phyloP scores from a whole-genome alignment of 116 monocot genomes.

The Cymodocea nodosa region DNA sequence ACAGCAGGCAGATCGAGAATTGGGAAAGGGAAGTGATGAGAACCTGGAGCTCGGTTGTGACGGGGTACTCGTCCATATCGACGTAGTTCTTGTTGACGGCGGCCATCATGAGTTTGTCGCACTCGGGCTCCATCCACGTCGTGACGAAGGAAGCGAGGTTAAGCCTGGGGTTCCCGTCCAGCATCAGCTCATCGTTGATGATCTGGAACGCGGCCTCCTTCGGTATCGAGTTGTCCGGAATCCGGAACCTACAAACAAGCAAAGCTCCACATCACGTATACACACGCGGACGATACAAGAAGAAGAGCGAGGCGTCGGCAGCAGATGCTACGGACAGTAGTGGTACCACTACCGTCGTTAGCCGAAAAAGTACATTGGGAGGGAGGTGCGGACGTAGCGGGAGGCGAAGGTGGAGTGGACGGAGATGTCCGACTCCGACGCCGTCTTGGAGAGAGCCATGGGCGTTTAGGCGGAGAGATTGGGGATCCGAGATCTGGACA shows the following conservation, averaged over 20 bases:
- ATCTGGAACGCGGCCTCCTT: conserved; percentile 94
- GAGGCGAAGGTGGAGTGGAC: conserved; percentile 75
- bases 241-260: too few relatives aligned
- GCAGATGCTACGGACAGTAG: too few relatives aligned
- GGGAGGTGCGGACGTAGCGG: conserved; percentile 51
- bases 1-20: background rate
- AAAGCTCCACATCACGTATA: background rate
- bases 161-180: conserved; percentile 83
- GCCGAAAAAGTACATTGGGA: conserved; percentile 40
- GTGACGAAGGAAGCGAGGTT: conserved; percentile 93
- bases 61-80: conserved; percentile 97
- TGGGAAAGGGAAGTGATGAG: background rate
- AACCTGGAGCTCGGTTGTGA: conserved; percentile 94
- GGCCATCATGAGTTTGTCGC: conserved; percentile 85
- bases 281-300: too few relatives aligned
- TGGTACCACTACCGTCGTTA: too few relatives aligned
- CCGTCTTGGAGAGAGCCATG: conserved; percentile 51
- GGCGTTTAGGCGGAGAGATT: background rate
- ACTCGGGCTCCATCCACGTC: conserved; percentile 99
- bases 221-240: conserved; percentile 36
- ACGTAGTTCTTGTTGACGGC: conserved; percentile 93
- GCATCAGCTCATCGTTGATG: conserved; percentile 91
- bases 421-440: conserved; percentile 40
- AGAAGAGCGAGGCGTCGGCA: too few relatives aligned
- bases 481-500: too few relatives aligned